These are phyloP conservation scores for Beauveria rudraprayagi DNA, from an alignment of 2,329 filamentous ascomycete species.

Conservation along the genomic window DNA sequence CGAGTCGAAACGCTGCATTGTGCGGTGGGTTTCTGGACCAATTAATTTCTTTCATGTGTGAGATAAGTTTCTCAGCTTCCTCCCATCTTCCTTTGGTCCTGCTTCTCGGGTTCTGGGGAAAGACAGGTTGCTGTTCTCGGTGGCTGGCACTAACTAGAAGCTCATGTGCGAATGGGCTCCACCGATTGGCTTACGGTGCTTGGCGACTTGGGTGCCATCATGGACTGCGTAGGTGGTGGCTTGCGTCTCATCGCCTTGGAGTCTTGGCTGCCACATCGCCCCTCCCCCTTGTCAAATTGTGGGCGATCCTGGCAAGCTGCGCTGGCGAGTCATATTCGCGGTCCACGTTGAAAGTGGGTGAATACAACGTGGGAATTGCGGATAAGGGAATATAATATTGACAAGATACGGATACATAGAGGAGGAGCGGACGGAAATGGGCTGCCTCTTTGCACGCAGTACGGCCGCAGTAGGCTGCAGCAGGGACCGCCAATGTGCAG, in stretches of 20 bases:
- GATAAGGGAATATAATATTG: background rate
- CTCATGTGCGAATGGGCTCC: conserved; percentile 5
- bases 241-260: background rate
- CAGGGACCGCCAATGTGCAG: background rate
- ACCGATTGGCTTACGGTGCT: conserved; percentile 1
- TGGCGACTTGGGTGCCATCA: background rate
- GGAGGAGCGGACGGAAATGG: background rate
- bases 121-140: background rate
- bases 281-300: background rate
- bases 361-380: background rate
- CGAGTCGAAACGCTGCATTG: conserved; percentile 1
- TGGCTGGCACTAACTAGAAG: background rate
- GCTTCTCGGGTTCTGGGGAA: background rate
- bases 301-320: background rate
- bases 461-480: background rate
- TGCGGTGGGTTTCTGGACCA: background rate
- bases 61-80: background rate
- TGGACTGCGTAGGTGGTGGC: background rate
- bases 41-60: background rate
- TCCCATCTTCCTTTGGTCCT: background rate
- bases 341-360: background rate
- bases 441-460: background rate
- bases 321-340: background rate
- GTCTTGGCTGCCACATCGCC: background rate
- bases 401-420: background rate